Conservation (phyloP, 148 eudicot genomes). For the Dysphania ambrosioides region DNA sequence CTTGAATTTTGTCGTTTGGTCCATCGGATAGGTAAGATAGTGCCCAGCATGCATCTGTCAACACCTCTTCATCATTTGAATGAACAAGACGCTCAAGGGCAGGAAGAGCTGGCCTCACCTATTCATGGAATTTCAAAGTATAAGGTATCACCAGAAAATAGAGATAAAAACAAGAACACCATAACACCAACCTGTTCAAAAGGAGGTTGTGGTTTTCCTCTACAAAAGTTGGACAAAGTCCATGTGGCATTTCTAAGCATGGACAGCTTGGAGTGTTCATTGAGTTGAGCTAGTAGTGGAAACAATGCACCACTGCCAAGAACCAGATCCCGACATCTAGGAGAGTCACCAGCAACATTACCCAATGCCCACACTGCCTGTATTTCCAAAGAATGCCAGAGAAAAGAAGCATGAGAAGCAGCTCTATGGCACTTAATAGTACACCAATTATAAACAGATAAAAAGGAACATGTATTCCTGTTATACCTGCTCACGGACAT, state of each 20-base stretch:
- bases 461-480: neutral
- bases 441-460: neutral
- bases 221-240: slow-evolving; percentile 76
- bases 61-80: slow-evolving; percentile 78
- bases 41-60: slow-evolving; percentile 93
- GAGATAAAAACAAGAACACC: slow-evolving; percentile 7
- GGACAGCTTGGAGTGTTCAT: slow-evolving; percentile 71
- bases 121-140: slow-evolving; percentile 7
- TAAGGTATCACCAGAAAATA: neutral
- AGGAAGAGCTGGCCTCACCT: slow-evolving; percentile 78
- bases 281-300: slow-evolving; percentile 61
- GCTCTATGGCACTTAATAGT: neutral
- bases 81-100: slow-evolving; percentile 69
- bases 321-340: slow-evolving; percentile 76
- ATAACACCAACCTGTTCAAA: slow-evolving; percentile 78
- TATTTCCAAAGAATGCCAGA: slow-evolving; percentile 1
- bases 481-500: slow-evolving; percentile 79
- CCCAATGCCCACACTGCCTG: slow-evolving; percentile 89
- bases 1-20: slow-evolving; percentile 83
- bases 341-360: slow-evolving; percentile 84
- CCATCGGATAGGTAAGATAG: slow-evolving; percentile 87
- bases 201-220: slow-evolving; percentile 80
- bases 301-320: slow-evolving; percentile 59
- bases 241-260: slow-evolving; percentile 89
- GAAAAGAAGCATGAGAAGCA: slow-evolving; percentile 2